These are phyloP conservation scores for Toxicodendron radicans DNA, from an alignment of 345 rosid species.

Conservation along the genomic window DNA sequence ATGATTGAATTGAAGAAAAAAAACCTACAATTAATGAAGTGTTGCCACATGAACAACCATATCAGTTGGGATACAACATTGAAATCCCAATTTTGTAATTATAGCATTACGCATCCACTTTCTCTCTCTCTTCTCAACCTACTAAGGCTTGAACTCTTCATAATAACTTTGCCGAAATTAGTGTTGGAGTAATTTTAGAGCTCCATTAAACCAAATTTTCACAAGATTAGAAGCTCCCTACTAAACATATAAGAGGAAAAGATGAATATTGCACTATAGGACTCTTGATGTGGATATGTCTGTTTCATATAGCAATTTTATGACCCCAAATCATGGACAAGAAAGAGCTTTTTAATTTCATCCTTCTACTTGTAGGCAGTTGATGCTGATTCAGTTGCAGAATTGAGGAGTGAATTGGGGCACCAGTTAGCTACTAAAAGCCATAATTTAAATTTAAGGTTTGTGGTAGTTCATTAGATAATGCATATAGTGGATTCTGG, in stretches of 20 bases:
- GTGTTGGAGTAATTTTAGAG: not conserved
- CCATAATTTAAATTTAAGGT: conserved; percentile 44
- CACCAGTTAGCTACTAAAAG: conserved; percentile 65
- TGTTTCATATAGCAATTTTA: not conserved
- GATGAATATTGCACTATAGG: not conserved
- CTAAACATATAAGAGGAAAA: not conserved
- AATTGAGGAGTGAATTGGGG: conserved; percentile 75
- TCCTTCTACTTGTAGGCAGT: conserved; percentile 47
- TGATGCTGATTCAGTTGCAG: conserved; percentile 50
- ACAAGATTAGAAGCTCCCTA: too few species aligned
- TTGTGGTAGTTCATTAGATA: conserved; percentile 8
- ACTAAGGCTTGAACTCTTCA: not conserved
- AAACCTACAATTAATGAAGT: too few species aligned
- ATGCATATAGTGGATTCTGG: not conserved
- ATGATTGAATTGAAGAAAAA: not conserved
- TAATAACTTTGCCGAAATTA: not conserved
- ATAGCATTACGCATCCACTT: too few species aligned
- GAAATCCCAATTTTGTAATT: too few species aligned
- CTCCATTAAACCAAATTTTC: not conserved
- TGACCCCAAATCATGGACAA: not conserved
- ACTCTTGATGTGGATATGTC: not conserved
- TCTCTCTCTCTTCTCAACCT: not conserved
- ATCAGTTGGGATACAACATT: not conserved
- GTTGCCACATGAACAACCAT: too few species aligned
- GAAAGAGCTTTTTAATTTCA: not conserved